These are phyloP conservation scores for Russula sp. DNA, from an alignment of 768 basidiomycete genomes.

Conservation along the genomic window DNA sequence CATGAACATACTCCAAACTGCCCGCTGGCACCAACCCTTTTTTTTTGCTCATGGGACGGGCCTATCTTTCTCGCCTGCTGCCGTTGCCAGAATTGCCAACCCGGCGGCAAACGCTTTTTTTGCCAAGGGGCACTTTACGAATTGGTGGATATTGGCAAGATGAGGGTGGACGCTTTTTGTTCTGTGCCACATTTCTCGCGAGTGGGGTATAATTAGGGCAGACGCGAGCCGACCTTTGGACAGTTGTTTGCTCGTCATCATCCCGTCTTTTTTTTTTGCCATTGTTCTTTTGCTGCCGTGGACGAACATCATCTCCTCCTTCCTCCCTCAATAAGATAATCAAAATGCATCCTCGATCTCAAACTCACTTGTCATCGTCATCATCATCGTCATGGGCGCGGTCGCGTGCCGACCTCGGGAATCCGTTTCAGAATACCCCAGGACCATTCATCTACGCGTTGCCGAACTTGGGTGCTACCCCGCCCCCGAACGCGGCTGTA, in stretches of 20 bases:
- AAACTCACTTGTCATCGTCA: not conserved
- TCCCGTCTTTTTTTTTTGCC: not conserved
- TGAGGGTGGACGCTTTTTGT: not conserved
- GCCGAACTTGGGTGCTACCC: not conserved
- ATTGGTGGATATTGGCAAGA: too few relatives aligned
- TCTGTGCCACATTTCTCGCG: not conserved
- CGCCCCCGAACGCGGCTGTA: too few relatives aligned
- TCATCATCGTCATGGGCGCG: not conserved
- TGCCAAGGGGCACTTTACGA: too few relatives aligned
- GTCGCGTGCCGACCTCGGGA: not conserved
- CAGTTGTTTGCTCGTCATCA: not conserved
- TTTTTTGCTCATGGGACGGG: too few relatives aligned
- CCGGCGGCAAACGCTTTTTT: not conserved
- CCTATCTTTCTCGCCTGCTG: not conserved
- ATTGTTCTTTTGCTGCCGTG: too few relatives aligned
- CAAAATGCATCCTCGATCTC: not conserved
- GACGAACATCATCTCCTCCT: too few relatives aligned
- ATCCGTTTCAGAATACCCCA: conserved; percentile 16
- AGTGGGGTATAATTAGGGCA: not conserved
- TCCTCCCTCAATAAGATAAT: not conserved
- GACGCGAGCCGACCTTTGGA: not conserved
- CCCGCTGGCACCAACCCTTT: too few relatives aligned
- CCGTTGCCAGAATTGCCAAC: not conserved
- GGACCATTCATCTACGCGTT: conserved; percentile 13
- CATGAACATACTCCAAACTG: too few relatives aligned